phyloP scores from a whole-genome alignment of 306 rosid genomes.

The Pterocarpus santalinus region DNA sequence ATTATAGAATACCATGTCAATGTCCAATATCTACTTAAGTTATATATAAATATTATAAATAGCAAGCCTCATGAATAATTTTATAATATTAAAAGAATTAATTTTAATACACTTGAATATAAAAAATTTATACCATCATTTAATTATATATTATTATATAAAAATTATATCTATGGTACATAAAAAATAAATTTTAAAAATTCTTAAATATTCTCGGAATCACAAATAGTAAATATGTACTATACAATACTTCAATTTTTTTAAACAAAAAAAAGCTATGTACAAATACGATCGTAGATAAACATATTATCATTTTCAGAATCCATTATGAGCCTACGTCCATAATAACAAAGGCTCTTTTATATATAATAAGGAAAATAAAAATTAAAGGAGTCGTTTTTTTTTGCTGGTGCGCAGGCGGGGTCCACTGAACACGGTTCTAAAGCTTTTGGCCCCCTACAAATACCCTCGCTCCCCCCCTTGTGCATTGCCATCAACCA shows the following conservation, averaged over 20 bases:
- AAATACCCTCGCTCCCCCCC: conserved; percentile 70
- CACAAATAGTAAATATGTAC: too few relatives aligned
- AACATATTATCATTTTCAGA: conserved; percentile 19
- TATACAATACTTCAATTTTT: too few relatives aligned
- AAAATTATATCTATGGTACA: too few relatives aligned
- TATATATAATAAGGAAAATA: background rate
- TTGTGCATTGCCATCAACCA: conserved; percentile 58
- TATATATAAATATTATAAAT: too few relatives aligned
- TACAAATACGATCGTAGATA: background rate
- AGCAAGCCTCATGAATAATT: too few relatives aligned
- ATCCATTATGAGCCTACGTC: conserved; percentile 35
- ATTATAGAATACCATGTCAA: background rate
- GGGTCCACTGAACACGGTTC: conserved; percentile 89
- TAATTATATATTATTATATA: too few relatives aligned
- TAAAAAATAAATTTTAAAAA: too few relatives aligned
- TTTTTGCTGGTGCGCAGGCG: conserved; percentile 52
- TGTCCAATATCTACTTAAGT: background rate
- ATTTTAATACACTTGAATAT: too few relatives aligned
- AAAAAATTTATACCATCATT: too few relatives aligned
- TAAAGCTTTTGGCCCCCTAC: conserved; percentile 60
- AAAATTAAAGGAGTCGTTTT: conserved; percentile 43
- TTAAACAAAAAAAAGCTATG: too few relatives aligned
- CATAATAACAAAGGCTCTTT: background rate
- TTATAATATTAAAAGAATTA: too few relatives aligned
- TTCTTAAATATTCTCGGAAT: background rate